Percentiles rank a stretch among this genome's conserved stretches.
Conservation (phyloP, 768 basidiomycete species). For the Psilocybe cubensis region DNA sequence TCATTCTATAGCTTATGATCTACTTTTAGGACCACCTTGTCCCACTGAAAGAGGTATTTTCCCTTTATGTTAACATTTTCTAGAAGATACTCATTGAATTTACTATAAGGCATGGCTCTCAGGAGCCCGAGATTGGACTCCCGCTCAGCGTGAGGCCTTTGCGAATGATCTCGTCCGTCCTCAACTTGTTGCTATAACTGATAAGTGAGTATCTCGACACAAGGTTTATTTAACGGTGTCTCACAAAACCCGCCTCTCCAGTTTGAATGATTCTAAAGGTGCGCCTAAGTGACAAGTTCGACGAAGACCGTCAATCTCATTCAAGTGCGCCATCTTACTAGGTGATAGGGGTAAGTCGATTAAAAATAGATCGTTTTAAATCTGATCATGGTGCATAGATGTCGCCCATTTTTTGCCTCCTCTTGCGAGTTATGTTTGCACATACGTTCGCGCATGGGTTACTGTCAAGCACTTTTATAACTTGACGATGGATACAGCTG, state of each 20-base stretch:
- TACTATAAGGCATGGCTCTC: slow-evolving; percentile 52
- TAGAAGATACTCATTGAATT: not conserved
- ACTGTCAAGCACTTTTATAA: slow-evolving; percentile 49
- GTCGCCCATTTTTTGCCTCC: slow-evolving; percentile 49
- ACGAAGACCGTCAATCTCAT: not conserved
- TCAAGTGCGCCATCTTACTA: slow-evolving; percentile 7
- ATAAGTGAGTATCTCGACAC: slow-evolving; percentile 25
- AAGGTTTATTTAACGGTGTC: not conserved
- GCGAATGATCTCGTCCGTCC: slow-evolving; percentile 59
- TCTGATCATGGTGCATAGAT: too few relatives aligned
- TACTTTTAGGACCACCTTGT: slow-evolving; percentile 48
- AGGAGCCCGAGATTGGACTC: slow-evolving; percentile 54
- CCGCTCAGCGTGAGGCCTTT: slow-evolving; percentile 50
- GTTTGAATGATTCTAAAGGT: slow-evolving; percentile 15
- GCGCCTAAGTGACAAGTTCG: not conserved
- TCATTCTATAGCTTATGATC: not conserved
- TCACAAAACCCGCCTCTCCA: not conserved
- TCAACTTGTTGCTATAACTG: slow-evolving; percentile 52
- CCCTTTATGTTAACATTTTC: not conserved
- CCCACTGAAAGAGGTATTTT: slow-evolving; percentile 49
- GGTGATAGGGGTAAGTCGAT: slow-evolving; percentile 48
- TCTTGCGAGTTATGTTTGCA: slow-evolving; percentile 46
- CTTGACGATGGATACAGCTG: slow-evolving; percentile 49
- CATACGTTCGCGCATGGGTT: slow-evolving; percentile 55
- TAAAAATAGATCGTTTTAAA: too few relatives aligned